phyloP scores from a whole-genome alignment of 2,329 filamentous ascomycete species.

The Colletotrichum sansevieriae region DNA sequence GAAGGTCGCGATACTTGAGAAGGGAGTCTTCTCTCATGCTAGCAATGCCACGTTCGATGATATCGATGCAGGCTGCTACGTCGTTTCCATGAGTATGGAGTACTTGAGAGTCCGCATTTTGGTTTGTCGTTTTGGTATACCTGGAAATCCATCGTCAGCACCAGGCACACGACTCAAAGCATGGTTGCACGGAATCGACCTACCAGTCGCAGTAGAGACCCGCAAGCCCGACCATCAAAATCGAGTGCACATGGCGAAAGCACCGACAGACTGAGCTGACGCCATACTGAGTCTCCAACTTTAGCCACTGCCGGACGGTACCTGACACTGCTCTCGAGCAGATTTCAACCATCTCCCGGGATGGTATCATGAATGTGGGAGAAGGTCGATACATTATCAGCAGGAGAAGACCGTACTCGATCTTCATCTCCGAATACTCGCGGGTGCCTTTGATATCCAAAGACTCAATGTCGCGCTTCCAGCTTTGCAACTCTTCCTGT shows the following conservation, averaged over 20 bases:
- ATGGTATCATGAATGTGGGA: constrained; percentile 47
- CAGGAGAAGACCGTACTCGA: constrained; percentile 45
- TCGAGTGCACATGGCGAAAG: constrained; percentile 43
- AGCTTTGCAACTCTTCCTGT: constrained; percentile 41
- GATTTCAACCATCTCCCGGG: constrained; percentile 42
- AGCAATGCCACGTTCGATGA: constrained; percentile 33
- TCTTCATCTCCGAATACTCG: constrained; percentile 45
- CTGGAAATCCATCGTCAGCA: constrained; percentile 14
- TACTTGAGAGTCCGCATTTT: constrained; percentile 6
- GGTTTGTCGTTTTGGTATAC: constrained; percentile 20
- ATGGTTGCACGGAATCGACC: neutral
- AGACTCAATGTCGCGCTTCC: constrained; percentile 42
- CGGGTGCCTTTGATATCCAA: constrained; percentile 43
- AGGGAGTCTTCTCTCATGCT: constrained; percentile 23
- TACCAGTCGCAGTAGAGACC: constrained; percentile 47
- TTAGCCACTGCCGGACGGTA: constrained; percentile 43
- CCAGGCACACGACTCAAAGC: neutral
- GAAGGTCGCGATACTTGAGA: constrained; percentile 32
- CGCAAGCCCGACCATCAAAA: constrained; percentile 44
- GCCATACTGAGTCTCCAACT: constrained; percentile 39
- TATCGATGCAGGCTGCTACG: constrained; percentile 35
- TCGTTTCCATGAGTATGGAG: constrained; percentile 37
- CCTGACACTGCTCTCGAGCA: constrained; percentile 45
- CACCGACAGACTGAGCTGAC: constrained; percentile 43
- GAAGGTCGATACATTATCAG: constrained; percentile 44